Conservation (phyloP, 2,329 filamentous ascomycete species). For the Tolypocladium nubicola region DNA sequence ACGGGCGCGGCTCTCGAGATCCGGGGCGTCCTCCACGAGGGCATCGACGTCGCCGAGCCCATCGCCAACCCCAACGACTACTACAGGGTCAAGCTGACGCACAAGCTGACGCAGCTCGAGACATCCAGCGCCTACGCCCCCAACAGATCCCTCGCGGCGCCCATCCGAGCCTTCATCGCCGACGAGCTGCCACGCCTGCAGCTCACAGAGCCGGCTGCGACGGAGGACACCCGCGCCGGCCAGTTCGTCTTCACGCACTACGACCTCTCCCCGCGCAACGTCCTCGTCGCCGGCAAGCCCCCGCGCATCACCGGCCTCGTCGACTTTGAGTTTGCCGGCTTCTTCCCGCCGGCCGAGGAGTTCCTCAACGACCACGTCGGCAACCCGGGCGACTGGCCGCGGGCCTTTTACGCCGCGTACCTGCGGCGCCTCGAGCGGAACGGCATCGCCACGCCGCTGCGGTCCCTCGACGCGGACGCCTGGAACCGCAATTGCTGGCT, state of each 20-base stretch:
- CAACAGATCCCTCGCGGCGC: conserved; percentile 1
- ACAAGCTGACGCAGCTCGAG: conserved; percentile 5
- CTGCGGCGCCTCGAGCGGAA: conserved; percentile 2
- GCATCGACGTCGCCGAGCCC: conserved; percentile 4
- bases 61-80: conserved; percentile 5
- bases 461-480: neutral
- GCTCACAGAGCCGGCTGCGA: neutral
- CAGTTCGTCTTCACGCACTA: conserved; percentile 11
- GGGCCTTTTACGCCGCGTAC: conserved; percentile 3
- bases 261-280: conserved; percentile 12
- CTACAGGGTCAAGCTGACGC: conserved; percentile 4
- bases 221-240: neutral
- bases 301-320: conserved; percentile 10
- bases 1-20: neutral
- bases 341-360: conserved; percentile 10
- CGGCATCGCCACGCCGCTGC: conserved; percentile 2
- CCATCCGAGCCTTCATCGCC: neutral
- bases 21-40: conserved; percentile 4
- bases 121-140: neutral
- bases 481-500: conserved; percentile 3
- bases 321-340: conserved; percentile 14
- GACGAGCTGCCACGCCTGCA: conserved; percentile 5
- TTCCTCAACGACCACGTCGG: conserved; percentile 7
- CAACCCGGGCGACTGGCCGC: conserved; percentile 6
- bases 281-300: conserved; percentile 6